Evolutionary conservation across 805 yeast genomes (phyloP), one percentile per base, ranked within the genome.

Genomic region (Nakazawaea populi): DNA sequence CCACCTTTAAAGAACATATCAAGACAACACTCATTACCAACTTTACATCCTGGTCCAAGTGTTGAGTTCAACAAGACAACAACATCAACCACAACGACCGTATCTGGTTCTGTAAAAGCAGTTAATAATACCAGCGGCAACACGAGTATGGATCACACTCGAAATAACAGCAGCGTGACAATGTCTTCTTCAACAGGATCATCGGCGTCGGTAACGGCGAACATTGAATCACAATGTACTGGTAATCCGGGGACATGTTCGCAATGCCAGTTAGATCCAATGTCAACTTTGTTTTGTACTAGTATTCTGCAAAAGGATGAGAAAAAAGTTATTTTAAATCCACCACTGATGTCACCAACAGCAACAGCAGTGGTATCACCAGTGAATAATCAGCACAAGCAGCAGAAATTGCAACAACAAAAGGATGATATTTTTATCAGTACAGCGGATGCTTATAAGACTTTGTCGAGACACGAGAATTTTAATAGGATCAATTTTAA

Each of bases 201-300:
- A 11, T 54, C 53, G 14, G 44, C 56, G 31, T 57, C 42, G 35
- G 35, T 32, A 8, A 32, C 35, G 14, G 40, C 10, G 3, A 11
- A 11, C 3, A 4, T n/a, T 18, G 24, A 18, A 18, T 18, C 24
- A 18, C 24, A 18, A 9, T 89, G 96, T 66, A 85, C 92, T 0
- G 95, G 95, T 1, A 82, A 88, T 59, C 97, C 97, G 9, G 96
- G 96, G 2, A 82, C 90, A 4, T 89, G 97, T 63, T 66, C 69
- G 6, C 91, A 85, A 66, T 89, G 97, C 67, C 95, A 85, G 61
- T 64, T 70, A 45, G 96, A 90, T 65, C 96, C 96, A 34, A 82
- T 88, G 87, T 83, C 90, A 5, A 89, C 95, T 2, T 71, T 88
- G 40, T 90, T 90, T 68, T 90, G 97, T 70, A 82, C 95, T 1